These are phyloP conservation scores for Fusarium nurragi DNA, from an alignment of 2,329 filamentous ascomycete genomes.

Conservation along the genomic window DNA sequence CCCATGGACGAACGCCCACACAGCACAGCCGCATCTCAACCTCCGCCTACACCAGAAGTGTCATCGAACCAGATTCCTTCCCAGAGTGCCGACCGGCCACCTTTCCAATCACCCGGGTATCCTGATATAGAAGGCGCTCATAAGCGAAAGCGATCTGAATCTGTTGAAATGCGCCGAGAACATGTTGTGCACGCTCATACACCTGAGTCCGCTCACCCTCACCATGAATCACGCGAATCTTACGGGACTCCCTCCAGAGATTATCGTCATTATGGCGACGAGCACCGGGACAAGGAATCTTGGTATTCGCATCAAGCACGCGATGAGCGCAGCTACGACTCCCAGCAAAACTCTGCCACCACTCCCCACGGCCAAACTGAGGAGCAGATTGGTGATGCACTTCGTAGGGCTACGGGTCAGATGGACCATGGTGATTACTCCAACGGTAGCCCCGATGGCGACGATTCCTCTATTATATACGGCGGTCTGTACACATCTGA, in stretches of 20 bases:
- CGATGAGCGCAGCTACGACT: conserved; percentile 60
- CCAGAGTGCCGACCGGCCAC: conserved; percentile 53
- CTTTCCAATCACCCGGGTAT: conserved; percentile 54
- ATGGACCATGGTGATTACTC: conserved; percentile 61
- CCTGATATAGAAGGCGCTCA: conserved; percentile 60
- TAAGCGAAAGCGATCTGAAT: conserved; percentile 77
- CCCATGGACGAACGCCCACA: conserved; percentile 49
- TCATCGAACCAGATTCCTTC: conserved; percentile 52
- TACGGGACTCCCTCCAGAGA: conserved; percentile 57
- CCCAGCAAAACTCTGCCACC: conserved; percentile 57
- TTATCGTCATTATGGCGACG: conserved; percentile 57
- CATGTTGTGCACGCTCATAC: conserved; percentile 47
- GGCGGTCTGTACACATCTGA: conserved; percentile 57
- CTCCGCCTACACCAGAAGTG: conserved; percentile 43
- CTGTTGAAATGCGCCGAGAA: conserved; percentile 61
- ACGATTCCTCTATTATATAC: conserved; percentile 58
- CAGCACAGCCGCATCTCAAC: conserved; percentile 38
- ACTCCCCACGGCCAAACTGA: conserved; percentile 59
- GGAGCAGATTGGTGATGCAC: conserved; percentile 58
- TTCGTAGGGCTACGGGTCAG: conserved; percentile 57
- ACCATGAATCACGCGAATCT: conserved; percentile 54
- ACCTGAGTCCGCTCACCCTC: conserved; percentile 47
- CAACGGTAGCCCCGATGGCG: conserved; percentile 64
- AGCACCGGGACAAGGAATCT: conserved; percentile 58
- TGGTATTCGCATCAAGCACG: conserved; percentile 61